Percentiles rank a stretch among this genome's conserved stretches.
Evolutionary conservation across 2,329 filamentous ascomycete species (phyloP).

Genomic region (Cercospora sp.): DNA sequence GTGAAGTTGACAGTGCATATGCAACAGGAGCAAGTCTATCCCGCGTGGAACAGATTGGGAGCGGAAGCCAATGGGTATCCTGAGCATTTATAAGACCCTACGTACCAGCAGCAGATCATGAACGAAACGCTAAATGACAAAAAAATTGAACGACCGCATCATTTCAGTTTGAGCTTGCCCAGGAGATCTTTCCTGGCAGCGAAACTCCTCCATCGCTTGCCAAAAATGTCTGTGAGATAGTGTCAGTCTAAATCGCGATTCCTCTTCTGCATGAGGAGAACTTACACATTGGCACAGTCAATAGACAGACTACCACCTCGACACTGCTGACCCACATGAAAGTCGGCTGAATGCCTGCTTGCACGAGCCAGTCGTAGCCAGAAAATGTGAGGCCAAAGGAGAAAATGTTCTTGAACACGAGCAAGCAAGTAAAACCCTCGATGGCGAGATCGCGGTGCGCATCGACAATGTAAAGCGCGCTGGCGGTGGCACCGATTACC

Average conservation of each 20-base stretch:
- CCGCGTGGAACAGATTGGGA: neutral
- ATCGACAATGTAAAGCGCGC: conserved; percentile 86
- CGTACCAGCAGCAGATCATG: neutral
- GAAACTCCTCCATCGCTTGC: conserved; percentile 74
- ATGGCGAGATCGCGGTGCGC: conserved; percentile 84
- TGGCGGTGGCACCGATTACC: conserved; percentile 86
- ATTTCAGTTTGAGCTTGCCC: conserved; percentile 20
- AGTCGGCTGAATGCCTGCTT: conserved; percentile 59
- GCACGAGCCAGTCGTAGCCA: conserved; percentile 79
- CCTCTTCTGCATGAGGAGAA: neutral
- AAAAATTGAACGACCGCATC: neutral
- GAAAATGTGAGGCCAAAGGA: conserved; percentile 81
- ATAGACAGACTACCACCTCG: conserved; percentile 73
- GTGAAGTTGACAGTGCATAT: neutral
- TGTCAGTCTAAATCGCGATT: neutral
- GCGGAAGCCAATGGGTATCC: conserved; percentile 5
- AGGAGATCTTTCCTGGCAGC: conserved; percentile 75
- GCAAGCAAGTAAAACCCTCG: conserved; percentile 84
- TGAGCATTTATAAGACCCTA: neutral
- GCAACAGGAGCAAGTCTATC: neutral
- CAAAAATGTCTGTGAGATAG: conserved; percentile 65
- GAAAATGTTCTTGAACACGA: conserved; percentile 95
- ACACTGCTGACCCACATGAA: conserved; percentile 75
- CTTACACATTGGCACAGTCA: conserved; percentile 79
- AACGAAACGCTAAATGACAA: neutral